Base-by-base conservation (phyloP, 192 early-diverging fungal genomes). In the Gaertneriomyces semiglobifer region DNA sequence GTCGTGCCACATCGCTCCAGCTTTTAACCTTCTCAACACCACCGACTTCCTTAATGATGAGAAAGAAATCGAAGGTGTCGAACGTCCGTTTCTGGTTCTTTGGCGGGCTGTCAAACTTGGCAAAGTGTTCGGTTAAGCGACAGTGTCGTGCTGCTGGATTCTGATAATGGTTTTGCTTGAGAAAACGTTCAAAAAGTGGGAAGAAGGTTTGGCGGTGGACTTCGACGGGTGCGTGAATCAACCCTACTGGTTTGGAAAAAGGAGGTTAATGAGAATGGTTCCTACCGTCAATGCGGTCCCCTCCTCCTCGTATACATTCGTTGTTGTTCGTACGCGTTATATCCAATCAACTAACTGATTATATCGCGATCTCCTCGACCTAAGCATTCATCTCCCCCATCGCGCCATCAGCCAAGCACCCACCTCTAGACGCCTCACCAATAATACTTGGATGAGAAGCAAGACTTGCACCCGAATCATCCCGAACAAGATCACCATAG, bases 11-110 rank as follows among this genome's bases (percentile, higher is more conserved):
- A 19, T 78, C 71, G 9, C 72, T 63, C 77, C 77, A 78, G 33
- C 68, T 63, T 19, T 60, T 55, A 38, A 73, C 76, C 62, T 71
- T 60, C 9, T 59, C 52, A 18, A 77, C 58, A 4, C 76, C 76
- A 42, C 72, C 72, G 41, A 65, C 25, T n/a, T 71, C 72, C 43
- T n/a, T 20, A 6, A 78, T 66, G n/a, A 73, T 56, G 18, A 38
- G 52, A 48, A 54, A 78, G 9, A 78, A 59, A 38, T 74, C 63
- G 45, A 47, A 78, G 0, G 77, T 40, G 14, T 64, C 58, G 44
- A 78, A 73, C n/a, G 71, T 65, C 48, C 67, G 64, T 38, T 71
- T 74, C 54, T 74, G 77, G 63, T 73, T 70, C 41, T 63, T 74
- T 6, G 77, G 77, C 6, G 77, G 72, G 40, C 48, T 59, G 16